A percentile compares a stretch with the other conserved stretches of the same genome.
These are phyloP conservation scores for Fomitopsis pulvina DNA, from an alignment of 768 basidiomycete species.

Conservation along the genomic window DNA sequence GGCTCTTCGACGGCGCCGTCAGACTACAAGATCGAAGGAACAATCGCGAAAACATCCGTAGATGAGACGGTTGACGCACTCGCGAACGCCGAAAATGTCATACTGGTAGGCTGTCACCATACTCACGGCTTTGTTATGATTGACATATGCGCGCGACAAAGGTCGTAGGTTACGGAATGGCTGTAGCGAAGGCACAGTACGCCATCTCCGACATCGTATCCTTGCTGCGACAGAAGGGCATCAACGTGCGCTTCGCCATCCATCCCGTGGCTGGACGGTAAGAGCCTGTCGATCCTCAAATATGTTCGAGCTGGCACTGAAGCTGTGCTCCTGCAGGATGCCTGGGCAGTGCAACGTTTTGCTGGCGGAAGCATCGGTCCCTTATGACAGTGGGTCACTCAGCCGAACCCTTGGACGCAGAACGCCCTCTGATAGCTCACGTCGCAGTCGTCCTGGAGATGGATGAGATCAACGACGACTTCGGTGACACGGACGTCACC, in stretches of 20 bases:
- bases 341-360: constrained; percentile 93
- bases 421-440: background rate
- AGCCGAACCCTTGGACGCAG: background rate
- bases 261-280: constrained; percentile 76
- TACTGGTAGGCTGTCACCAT: constrained; percentile 42
- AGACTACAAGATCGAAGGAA: constrained; percentile 74
- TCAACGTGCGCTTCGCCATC: constrained; percentile 81
- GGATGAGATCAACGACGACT: constrained; percentile 95
- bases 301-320: background rate
- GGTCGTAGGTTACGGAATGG: constrained; percentile 89
- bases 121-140: background rate
- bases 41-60: constrained; percentile 67
- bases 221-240: constrained; percentile 63
- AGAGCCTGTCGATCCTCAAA: background rate
- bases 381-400: constrained; percentile 67
- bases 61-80: constrained; percentile 81
- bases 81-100: constrained; percentile 75
- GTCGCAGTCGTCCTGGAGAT: constrained; percentile 80
- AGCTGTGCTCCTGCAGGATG: constrained; percentile 46
- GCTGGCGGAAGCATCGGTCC: constrained; percentile 83
- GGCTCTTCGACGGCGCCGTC: constrained; percentile 44
- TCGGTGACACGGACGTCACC: constrained; percentile 82
- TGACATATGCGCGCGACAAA: constrained; percentile 16
- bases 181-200: constrained; percentile 86
- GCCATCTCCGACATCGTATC: constrained; percentile 66